These are phyloP conservation scores for Brassica rapa DNA, from an alignment of 345 rosid genomes.

Conservation along the genomic window DNA sequence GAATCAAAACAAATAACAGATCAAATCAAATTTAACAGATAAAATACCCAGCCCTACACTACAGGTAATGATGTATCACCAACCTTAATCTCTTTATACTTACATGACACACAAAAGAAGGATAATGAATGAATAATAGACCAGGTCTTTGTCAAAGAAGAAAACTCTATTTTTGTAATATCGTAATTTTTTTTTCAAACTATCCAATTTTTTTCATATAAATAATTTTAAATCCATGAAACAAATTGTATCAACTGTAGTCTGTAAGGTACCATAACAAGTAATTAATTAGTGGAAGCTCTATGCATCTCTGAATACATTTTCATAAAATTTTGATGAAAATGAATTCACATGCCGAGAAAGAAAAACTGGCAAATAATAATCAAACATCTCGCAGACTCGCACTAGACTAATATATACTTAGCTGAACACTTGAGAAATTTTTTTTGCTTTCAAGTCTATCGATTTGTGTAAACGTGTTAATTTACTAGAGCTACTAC, in stretches of 20 bases:
- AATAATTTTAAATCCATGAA: not conserved
- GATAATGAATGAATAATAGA: not conserved
- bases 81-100: not conserved
- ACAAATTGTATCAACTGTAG: not conserved
- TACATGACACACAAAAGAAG: not conserved
- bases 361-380: not conserved
- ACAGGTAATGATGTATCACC: not conserved
- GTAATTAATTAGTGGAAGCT: not conserved
- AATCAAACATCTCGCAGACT: not conserved
- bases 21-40: too few relatives aligned
- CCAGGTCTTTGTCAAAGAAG: not conserved
- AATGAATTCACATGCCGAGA: not conserved
- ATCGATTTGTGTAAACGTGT: not conserved
- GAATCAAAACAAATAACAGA: too few relatives aligned
- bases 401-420: not conserved
- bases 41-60: not conserved
- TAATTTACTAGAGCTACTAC: too few relatives aligned
- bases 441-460: not conserved
- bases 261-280: not conserved
- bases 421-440: not conserved
- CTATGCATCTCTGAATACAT: not conserved
- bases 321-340: not conserved
- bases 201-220: not conserved
- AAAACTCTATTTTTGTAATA: not conserved
- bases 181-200: not conserved